These are phyloP conservation scores for Lumnitzera littorea DNA, from an alignment of 345 rosid genomes.

Conservation along the genomic window DNA sequence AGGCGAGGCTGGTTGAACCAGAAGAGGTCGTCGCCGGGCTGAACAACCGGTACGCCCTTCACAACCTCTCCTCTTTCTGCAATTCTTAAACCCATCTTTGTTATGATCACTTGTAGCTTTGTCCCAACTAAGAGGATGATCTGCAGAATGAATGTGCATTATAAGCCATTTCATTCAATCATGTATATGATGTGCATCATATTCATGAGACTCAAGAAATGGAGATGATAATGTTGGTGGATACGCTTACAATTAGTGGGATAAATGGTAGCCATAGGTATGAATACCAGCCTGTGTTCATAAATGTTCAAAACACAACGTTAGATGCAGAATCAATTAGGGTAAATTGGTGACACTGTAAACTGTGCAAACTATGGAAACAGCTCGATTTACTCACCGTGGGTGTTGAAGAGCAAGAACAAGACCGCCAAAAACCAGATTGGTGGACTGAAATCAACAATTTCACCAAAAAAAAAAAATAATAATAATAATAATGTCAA, in stretches of 20 bases:
- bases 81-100: constrained; percentile 67
- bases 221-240: background rate
- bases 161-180: background rate
- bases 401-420: constrained; percentile 56
- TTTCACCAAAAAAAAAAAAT: background rate
- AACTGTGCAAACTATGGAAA: no score
- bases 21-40: constrained; percentile 78
- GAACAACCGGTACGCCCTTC: constrained; percentile 76
- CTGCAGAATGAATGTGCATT: constrained; percentile 24
- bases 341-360: no score
- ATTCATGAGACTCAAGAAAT: background rate
- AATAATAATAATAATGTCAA: background rate
- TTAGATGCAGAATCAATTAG: background rate
- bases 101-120: constrained; percentile 89
- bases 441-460: constrained; percentile 43
- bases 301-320: background rate
- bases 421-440: constrained; percentile 80
- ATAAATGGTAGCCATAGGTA: constrained; percentile 81
- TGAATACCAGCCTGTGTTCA: constrained; percentile 73
- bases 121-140: constrained; percentile 68
- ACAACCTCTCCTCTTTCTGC: constrained; percentile 70
- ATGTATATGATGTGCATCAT: background rate
- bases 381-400: constrained; percentile 37
- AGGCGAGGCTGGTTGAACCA: constrained; percentile 85
- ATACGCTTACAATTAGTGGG: constrained; percentile 65